Conservation (phyloP, 2,329 filamentous ascomycete genomes). For the Rutstroemia sydowiana region DNA sequence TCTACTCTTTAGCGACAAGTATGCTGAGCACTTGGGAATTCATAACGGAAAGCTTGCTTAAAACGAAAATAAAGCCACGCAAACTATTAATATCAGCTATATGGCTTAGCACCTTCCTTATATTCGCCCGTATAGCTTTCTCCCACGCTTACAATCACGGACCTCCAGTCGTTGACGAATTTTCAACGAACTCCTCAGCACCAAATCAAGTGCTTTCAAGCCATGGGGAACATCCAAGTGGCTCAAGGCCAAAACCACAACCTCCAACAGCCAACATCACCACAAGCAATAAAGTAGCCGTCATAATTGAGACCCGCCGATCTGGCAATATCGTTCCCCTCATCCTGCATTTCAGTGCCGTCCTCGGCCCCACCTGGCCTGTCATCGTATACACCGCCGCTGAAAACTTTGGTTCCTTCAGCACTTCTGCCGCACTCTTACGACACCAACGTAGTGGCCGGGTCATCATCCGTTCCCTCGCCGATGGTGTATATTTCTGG, state of each 20-base stretch:
- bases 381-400: constrained; percentile 36
- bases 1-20: background rate
- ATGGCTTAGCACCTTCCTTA: background rate
- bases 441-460: constrained; percentile 30
- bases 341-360: constrained; percentile 33
- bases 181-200: background rate
- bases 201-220: background rate
- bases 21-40: constrained; percentile 2
- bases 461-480: constrained; percentile 34
- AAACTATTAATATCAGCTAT: constrained; percentile 3
- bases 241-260: background rate
- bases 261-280: constrained; percentile 17
- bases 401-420: constrained; percentile 25
- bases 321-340: constrained; percentile 31
- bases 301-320: constrained; percentile 33
- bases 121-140: constrained; percentile 2
- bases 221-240: background rate
- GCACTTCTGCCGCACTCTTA: constrained; percentile 31
- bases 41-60: constrained; percentile 4
- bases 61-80: constrained; percentile 4
- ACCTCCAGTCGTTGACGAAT: background rate
- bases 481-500: constrained; percentile 31
- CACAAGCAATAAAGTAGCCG: constrained; percentile 29
- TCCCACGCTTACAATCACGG: background rate
- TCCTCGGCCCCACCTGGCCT: constrained; percentile 38